These are phyloP conservation scores for Pleurostoma richardsiae DNA, from an alignment of 2,329 filamentous ascomycete genomes.

Conservation along the genomic window DNA sequence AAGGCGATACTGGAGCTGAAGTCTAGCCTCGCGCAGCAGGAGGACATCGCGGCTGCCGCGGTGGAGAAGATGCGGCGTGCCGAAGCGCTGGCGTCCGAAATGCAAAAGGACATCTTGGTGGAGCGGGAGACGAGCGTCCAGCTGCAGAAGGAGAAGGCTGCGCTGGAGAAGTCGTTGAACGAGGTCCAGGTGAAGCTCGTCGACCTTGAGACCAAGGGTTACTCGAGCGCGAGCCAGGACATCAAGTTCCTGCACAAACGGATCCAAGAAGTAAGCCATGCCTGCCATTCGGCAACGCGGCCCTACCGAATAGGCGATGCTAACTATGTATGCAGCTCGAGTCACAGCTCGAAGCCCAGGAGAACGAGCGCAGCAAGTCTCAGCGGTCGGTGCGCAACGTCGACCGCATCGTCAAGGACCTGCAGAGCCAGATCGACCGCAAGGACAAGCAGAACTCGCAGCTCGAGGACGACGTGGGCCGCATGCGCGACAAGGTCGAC, in stretches of 20 bases:
- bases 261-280: constrained; percentile 79
- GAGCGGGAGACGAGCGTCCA: constrained; percentile 79
- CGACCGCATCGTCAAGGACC: constrained; percentile 88
- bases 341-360: constrained; percentile 76
- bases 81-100: constrained; percentile 79
- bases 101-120: constrained; percentile 85
- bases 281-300: constrained; percentile 9
- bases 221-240: constrained; percentile 89
- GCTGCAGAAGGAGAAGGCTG: constrained; percentile 85
- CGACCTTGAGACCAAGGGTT: constrained; percentile 94
- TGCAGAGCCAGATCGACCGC: constrained; percentile 87
- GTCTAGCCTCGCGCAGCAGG: constrained; percentile 81
- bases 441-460: constrained; percentile 83
- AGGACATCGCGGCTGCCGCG: constrained; percentile 86
- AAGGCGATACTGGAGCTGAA: constrained; percentile 87
- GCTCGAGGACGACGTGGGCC: constrained; percentile 75
- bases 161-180: constrained; percentile 82
- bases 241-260: constrained; percentile 91
- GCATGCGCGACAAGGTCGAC: constrained; percentile 85
- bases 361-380: constrained; percentile 71
- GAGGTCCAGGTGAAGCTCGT: constrained; percentile 86
- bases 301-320: constrained; percentile 14
- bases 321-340: constrained; percentile 61
- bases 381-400: constrained; percentile 87
- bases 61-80: constrained; percentile 96